Base-by-base conservation (phyloP, 1,139 yeast species). In the Lizanozyma gosingica region DNA sequence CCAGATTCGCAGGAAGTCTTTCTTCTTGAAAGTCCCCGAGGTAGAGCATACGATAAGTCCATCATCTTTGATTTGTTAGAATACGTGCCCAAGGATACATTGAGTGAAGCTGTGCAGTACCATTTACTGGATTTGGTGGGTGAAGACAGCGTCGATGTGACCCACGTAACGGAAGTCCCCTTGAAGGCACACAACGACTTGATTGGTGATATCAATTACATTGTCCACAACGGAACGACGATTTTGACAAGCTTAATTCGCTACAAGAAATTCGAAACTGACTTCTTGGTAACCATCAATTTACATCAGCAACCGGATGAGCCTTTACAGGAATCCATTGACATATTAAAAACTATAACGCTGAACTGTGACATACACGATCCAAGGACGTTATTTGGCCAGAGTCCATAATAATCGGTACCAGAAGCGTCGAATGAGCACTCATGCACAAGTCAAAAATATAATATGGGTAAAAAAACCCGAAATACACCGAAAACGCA, bases 1-100 rank as follows among this genome's bases (percentile, higher is more conserved):
- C 74, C 75, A 0, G 74, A 70, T 43, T 64, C 63, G 9, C 75
- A 70, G 47, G 76, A 70, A 48, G 73, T 67, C 32, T 69, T 63
- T 42, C 51, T 70, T 16, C 37, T 67, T 14, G 64, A 63, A 63
- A 44, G 48, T 47, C 18, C 46, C 49, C 2, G 45, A 44, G 15
- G 44, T 45, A 34, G 46, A 46, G 4, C 47, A 47, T 22, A 47
- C 47, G 74, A 70, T 47, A 57, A 55, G 41, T 63, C 69, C 16
- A 47, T 70, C 34, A 67, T 70, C 18, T 51, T 69, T 36, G 75
- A 70, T 44, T 48, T 70, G 33, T 51, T 69, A 32, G 72, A 68
- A 43, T 46, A 45, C 35, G 67, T 64, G 1, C 55, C 56, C 4
- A 47, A 47, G 3, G 44, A 52, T 2, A 47, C 47, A 11, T 51